Base-by-base conservation (phyloP, 495 filamentous ascomycete species). In the Penicillium taxi region DNA sequence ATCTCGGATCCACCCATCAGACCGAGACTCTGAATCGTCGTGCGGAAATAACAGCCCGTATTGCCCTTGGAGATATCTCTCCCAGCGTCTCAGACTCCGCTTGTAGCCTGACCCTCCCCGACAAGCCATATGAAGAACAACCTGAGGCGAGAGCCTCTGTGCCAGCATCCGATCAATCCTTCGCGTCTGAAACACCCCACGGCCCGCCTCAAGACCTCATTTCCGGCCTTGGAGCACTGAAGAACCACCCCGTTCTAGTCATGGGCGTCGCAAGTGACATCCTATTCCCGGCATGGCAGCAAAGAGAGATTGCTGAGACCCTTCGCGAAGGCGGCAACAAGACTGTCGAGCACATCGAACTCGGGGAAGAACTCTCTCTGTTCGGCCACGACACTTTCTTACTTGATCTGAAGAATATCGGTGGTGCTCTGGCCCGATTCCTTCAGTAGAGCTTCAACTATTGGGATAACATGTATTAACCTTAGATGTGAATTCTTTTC, bases 301-400 rank as follows among this genome's bases (percentile, higher is more conserved):
- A 99, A 66, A 76, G 85, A 24, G 91, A 99, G 61, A 80, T 96
- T 44, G 93, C 91, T 2, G 78, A 86, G 52, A 82, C 93, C 1
- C 61, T 99, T 45, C 73, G 78, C 35, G 70, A 68, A 19, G 71
- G 72, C 0, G 91, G 93, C 2, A 96, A 94, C 48, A 62, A 70
- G 37, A 76, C 63, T 7, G 87, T 96, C 2, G 78, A 78, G 35
- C 87, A 99, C 63, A 72, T 87, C 6, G 93, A 99, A 56, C 64
- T 96, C 18, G 91, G 87, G 26, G 87, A 94, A 61, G 88, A 95
- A 58, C 68, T 85, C 41, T 94, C 86, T 35, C 47, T 94, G 41
- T 99, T 96, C 53, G 91, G 91, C 4, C 91, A 99, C 56, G 91
- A 99, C 53, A 96, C 89, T 2, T 99, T 99, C 51, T 64, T 99